Percentiles rank a stretch among this genome's conserved stretches.
phyloP scores from a whole-genome alignment of 2,329 filamentous ascomycete species.

The Albophoma yamanashiensis region DNA sequence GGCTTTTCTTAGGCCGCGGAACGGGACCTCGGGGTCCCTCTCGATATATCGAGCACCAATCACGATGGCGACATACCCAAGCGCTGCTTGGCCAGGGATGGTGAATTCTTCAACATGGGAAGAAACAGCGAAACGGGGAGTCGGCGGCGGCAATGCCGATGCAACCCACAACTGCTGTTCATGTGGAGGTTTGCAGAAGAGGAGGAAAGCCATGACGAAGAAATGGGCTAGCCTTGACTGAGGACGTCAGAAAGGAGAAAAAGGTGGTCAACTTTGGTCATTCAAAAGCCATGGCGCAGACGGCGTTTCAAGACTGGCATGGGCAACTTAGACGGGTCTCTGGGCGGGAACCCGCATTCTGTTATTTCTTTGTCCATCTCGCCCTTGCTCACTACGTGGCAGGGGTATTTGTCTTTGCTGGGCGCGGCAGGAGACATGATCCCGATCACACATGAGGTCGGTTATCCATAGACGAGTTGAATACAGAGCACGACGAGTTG shows the following conservation, averaged over 20 bases:
- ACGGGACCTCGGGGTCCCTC: neutral
- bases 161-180: neutral
- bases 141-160: neutral
- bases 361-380: neutral
- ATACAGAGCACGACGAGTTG: neutral
- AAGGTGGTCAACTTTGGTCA: neutral
- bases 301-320: neutral
- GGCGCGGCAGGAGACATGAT: neutral
- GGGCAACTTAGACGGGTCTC: neutral
- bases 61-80: neutral
- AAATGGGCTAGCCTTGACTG: neutral
- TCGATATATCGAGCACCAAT: neutral
- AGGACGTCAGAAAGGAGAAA: neutral
- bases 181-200: neutral
- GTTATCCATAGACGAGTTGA: neutral
- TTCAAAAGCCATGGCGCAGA: neutral
- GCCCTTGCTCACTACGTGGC: neutral
- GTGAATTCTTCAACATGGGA: neutral
- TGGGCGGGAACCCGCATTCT: neutral
- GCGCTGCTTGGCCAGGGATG: neutral
- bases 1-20: neutral
- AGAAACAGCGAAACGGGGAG: neutral
- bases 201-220: neutral
- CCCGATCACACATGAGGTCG: neutral
- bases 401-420: neutral